A percentile compares a stretch with the other conserved stretches of the same genome.
Evolutionary conservation across 495 filamentous ascomycete genomes (phyloP).

Genomic region (Achaetomiella virescens): DNA sequence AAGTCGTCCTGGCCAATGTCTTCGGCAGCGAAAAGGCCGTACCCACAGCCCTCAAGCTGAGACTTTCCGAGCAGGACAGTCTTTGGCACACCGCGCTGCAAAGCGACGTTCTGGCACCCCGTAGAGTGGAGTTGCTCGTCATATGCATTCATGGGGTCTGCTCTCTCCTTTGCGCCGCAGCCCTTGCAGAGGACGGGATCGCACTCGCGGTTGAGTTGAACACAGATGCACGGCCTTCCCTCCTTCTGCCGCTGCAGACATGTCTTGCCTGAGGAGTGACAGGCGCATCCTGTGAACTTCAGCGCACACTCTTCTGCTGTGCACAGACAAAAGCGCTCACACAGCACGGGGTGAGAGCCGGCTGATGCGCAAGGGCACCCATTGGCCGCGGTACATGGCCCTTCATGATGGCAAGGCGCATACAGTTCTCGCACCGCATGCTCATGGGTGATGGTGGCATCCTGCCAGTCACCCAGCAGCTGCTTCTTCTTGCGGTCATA

Average conservation of each 20-base stretch:
- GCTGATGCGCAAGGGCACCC: slow-evolving; percentile 49
- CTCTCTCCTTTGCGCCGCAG: slow-evolving; percentile 57
- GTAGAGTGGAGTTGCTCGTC: slow-evolving; percentile 43
- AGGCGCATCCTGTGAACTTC: slow-evolving; percentile 62
- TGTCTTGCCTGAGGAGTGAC: slow-evolving; percentile 45
- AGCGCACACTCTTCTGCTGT: slow-evolving; percentile 50
- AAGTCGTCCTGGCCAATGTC: slow-evolving; percentile 53
- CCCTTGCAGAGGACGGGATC: slow-evolving; percentile 60
- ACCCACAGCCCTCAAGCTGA: slow-evolving; percentile 51
- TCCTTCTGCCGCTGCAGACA: slow-evolving; percentile 47
- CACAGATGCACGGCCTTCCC: slow-evolving; percentile 50
- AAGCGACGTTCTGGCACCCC: slow-evolving; percentile 55
- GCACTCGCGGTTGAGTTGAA: slow-evolving; percentile 60
- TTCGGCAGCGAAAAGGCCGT: slow-evolving; percentile 61
- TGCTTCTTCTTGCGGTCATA: slow-evolving; percentile 45
- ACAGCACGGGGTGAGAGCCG: slow-evolving; percentile 43
- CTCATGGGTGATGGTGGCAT: slow-evolving; percentile 40
- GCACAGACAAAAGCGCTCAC: slow-evolving; percentile 63
- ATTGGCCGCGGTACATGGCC: slow-evolving; percentile 40
- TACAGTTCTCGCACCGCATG: slow-evolving; percentile 34
- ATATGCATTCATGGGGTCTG: slow-evolving; percentile 54
- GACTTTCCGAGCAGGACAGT: slow-evolving; percentile 56
- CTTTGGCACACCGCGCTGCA: slow-evolving; percentile 57
- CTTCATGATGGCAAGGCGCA: slow-evolving; percentile 43
- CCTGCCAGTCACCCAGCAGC: slow-evolving; percentile 43